A percentile compares a stretch with the other conserved stretches of the same genome.
phyloP scores from a whole-genome alignment of 495 filamentous ascomycete species.

The Jackrogersella multiformis region DNA sequence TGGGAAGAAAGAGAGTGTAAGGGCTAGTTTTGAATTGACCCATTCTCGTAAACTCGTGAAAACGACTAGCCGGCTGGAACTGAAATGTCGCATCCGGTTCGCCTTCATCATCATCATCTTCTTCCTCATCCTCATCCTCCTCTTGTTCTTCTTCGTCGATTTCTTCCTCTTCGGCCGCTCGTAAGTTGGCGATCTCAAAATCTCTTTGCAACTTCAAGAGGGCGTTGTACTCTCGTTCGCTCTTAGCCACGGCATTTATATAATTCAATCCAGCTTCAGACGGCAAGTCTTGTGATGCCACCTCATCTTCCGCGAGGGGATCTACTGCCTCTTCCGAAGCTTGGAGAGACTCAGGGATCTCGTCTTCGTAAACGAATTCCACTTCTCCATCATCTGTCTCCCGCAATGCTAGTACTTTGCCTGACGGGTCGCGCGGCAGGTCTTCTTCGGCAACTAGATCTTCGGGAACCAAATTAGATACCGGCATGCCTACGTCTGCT shows the following conservation, averaged over 20 bases:
- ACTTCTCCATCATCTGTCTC: conserved; percentile 69
- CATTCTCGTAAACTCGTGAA: conserved; percentile 72
- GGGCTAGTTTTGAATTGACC: conserved; percentile 74
- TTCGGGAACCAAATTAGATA: conserved; percentile 39
- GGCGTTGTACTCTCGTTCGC: conserved; percentile 59
- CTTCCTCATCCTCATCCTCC: conserved; percentile 51
- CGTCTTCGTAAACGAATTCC: conserved; percentile 61
- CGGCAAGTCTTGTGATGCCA: conserved; percentile 18
- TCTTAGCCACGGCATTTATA: conserved; percentile 58
- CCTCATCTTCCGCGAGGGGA: neutral
- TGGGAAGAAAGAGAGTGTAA: conserved; percentile 74
- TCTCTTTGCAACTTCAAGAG: conserved; percentile 61
- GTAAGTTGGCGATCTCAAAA: conserved; percentile 61
- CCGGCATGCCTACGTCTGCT: conserved; percentile 65
- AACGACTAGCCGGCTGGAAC: conserved; percentile 42
- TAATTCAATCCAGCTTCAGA: conserved; percentile 45
- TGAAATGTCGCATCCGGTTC: conserved; percentile 49
- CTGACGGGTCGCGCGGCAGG: conserved; percentile 22
- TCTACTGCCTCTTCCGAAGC: conserved; percentile 15
- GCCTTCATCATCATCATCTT: conserved; percentile 48
- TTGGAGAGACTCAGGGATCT: conserved; percentile 27
- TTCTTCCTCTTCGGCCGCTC: conserved; percentile 58
- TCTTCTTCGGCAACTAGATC: no score
- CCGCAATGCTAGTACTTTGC: conserved; percentile 57
- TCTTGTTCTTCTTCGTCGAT: conserved; percentile 52